Percentiles rank a stretch among this genome's conserved stretches.
These are phyloP conservation scores for Podaxis mareebaensis DNA, from an alignment of 768 basidiomycete genomes.

Conservation along the genomic window DNA sequence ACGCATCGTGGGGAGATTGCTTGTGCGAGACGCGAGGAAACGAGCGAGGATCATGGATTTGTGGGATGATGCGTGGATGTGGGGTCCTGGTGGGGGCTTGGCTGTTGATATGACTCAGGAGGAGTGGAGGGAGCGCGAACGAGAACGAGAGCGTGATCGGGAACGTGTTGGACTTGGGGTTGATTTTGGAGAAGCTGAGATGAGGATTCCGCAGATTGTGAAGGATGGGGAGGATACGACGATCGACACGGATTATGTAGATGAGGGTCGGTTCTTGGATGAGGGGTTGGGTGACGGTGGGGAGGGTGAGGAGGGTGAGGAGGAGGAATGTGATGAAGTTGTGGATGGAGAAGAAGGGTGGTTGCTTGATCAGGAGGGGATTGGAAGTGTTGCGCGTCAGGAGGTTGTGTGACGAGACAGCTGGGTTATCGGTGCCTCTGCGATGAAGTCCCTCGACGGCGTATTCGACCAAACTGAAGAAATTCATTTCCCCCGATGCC, in stretches of 20 bases:
- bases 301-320: conserved; percentile 24
- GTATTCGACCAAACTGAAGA: too few relatives aligned
- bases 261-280: background rate
- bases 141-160: background rate
- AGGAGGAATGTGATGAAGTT: conserved; percentile 23
- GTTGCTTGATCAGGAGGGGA: conserved; percentile 30
- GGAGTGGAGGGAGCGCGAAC: conserved; percentile 15
- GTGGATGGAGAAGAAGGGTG: conserved; percentile 31
- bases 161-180: conserved; percentile 9
- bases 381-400: conserved; percentile 26
- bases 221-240: conserved; percentile 15
- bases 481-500: background rate
- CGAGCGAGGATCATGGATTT: conserved; percentile 63
- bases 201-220: background rate
- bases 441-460: too few relatives aligned
- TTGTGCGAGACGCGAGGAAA: conserved; percentile 70
- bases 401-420: conserved; percentile 23
- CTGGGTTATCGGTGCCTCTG: background rate
- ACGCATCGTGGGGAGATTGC: conserved; percentile 56
- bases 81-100: conserved; percentile 22
- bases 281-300: conserved; percentile 20
- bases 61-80: conserved; percentile 60
- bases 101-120: conserved; percentile 17
- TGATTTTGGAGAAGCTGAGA: conserved; percentile 1
- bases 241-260: conserved; percentile 14